Evolutionary conservation across 441 rosid species (phyloP), one percentile per base, ranked within the genome.

Genomic region (Sinapis alba): DNA sequence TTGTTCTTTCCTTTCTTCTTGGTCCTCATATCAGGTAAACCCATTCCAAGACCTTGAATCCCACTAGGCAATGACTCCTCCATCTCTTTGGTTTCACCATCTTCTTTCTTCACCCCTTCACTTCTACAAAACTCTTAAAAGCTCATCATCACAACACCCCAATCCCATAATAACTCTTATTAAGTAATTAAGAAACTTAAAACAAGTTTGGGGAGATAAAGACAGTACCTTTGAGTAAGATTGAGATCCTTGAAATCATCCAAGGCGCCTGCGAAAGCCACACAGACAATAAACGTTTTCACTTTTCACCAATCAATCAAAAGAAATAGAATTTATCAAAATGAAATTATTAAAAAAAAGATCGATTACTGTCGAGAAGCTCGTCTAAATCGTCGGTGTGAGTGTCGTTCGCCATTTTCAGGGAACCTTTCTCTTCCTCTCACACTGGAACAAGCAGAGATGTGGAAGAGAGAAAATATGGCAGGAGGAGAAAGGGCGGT

Each of bases 171-270:
- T n/a, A 2, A 43, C n/a, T 43, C 8, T 6, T 16, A 50, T n/a
- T 16, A 2, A 7, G 30, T 19, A 23, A 61, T 12, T 10, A 47
- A 36, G 4, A 74, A 43, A 24, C 18, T 20, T 51, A 19, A 30
- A 51, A 27, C 47, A 43, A 20, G 23, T 2, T 2, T 10, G 58
- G 10, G 68, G 11, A 23, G 11, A 61, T 11, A 30, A 47, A 16
- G 53, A 47, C 20, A 1, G 20, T 50, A 89, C 95, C 85, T 85
- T 79, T 69, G 92, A 79, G 87, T 57, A 4, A 95, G 89, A 70
- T 90, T 89, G 80, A 95, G 92, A 84, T 70, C 85, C 84, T 90
- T 92, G 84, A 95, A 93, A 88, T 95, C 99, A 79, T 90, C 96
- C 89, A 95, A 87, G 74, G 97, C 99, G 77, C 97, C 99, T 95